Evolutionary conservation across 2,329 filamentous ascomycete species (phyloP), one percentile per base, ranked within the genome.

Genomic region (Pyrenochaeta sp.): DNA sequence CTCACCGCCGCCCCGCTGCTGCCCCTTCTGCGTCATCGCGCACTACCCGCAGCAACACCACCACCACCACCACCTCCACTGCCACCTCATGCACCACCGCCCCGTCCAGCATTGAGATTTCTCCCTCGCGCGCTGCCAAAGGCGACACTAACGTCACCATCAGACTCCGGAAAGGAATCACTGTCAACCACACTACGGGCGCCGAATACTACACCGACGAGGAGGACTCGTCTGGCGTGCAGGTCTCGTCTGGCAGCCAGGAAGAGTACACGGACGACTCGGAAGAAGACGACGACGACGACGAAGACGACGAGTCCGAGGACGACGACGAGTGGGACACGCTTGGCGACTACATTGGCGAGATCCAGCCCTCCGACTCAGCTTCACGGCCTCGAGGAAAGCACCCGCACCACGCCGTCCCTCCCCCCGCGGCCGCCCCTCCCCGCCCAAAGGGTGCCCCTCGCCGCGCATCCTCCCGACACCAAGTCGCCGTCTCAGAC

Each of bases 281-380:
- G 17, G 47, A 51, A 5, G 41, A 45, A 19, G 53, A 60, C 6
- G 45, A 41, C 4, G 56, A 61, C 14, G 61, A 60, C 9, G 56
- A 59, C 30, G 66, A 67, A 41, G 67, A 66, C 18, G 64, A 70
- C 35, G 55, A 65, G 18, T n/a, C n/a, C n/a, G 48, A 54, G 28
- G 55, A 55, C 13, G 38, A 36, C 22, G 64, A 64, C 31, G 61
- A 65, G 20, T 54, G 51, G 51, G 51, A 54, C 38, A 32, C 41
- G 18, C 47, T 66, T 53, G 58, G 31, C 10, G 61, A 68, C 50
- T 62, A 68, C 43, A 61, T 65, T 30, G 64, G 74, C 71, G 73
- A 74, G 40, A 74, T 79, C 54, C 70, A 74, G 17, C 76, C 76
- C 18, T 75, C 72, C n/a, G 77, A 79, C 59, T 78, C 76, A 18